A percentile compares a stretch with the other conserved stretches of the same genome.
Conservation (phyloP, 305 asterid genomes). For the Fraxinus greggii region DNA sequence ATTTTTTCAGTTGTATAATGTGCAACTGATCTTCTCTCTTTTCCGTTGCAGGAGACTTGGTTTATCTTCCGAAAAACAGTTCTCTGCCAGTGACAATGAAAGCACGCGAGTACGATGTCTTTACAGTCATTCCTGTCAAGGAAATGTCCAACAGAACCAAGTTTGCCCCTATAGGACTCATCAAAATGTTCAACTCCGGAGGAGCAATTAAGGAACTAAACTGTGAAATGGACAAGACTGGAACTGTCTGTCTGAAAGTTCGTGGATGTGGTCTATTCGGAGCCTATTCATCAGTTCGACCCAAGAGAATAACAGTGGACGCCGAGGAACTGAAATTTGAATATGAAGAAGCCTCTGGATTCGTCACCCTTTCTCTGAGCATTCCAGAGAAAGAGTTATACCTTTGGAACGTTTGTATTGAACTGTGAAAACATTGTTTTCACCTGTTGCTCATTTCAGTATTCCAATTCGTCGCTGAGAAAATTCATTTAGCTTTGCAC, state of each 20-base stretch:
- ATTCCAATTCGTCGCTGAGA: neutral
- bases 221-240: slow-evolving; percentile 40
- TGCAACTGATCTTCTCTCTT: neutral
- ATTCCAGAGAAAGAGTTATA: slow-evolving; percentile 51
- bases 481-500: neutral
- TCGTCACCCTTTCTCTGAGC: slow-evolving; percentile 36
- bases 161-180: slow-evolving; percentile 77
- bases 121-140: slow-evolving; percentile 62
- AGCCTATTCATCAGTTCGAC: slow-evolving; percentile 63
- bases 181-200: slow-evolving; percentile 81
- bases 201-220: slow-evolving; percentile 63
- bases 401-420: slow-evolving; percentile 54
- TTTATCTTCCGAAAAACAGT: slow-evolving; percentile 57
- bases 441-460: neutral
- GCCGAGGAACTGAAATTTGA: slow-evolving; percentile 42
- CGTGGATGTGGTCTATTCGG: slow-evolving; percentile 70
- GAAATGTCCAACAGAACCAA: slow-evolving; percentile 40
- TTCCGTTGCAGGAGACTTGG: slow-evolving; percentile 56
- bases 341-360: slow-evolving; percentile 59
- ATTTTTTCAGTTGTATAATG: neutral
- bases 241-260: slow-evolving; percentile 43
- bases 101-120: slow-evolving; percentile 66
- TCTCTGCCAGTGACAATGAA: slow-evolving; percentile 68
- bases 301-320: slow-evolving; percentile 54
- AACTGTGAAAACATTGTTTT: slow-evolving; percentile 34